Conservation (phyloP, 2,329 filamentous ascomycete species). For the Botrytis elliptica region DNA sequence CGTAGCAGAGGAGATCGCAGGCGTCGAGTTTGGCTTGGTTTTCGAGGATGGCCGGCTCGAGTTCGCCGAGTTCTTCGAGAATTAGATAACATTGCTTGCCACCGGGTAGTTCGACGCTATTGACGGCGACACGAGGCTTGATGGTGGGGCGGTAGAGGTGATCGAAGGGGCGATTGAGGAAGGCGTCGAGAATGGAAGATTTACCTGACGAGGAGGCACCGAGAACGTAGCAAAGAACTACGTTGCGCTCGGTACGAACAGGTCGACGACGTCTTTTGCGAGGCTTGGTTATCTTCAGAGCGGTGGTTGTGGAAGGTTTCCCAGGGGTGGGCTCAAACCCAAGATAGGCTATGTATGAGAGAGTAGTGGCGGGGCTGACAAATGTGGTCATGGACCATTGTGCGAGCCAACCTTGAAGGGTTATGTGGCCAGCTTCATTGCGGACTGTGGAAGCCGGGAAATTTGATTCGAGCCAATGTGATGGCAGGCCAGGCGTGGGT, state of each 20-base stretch:
- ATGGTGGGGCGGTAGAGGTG: constrained; percentile 88
- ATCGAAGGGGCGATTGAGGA: constrained; percentile 84
- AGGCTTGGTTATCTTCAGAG: constrained; percentile 88
- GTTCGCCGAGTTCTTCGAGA: constrained; percentile 87
- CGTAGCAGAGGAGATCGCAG: constrained; percentile 91
- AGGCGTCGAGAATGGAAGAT: constrained; percentile 84
- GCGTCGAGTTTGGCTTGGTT: constrained; percentile 87
- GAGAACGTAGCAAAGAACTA: constrained; percentile 89
- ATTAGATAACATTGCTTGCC: constrained; percentile 98
- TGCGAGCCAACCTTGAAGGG: constrained; percentile 93
- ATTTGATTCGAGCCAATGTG: constrained; percentile 81
- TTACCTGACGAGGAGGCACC: constrained; percentile 87
- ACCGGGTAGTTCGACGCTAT: constrained; percentile 92
- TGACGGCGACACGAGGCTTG: constrained; percentile 88
- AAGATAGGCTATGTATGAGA: constrained; percentile 94
- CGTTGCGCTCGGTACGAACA: constrained; percentile 87
- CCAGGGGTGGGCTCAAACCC: constrained; percentile 85
- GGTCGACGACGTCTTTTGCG: constrained; percentile 80
- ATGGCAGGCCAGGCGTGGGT: constrained; percentile 84
- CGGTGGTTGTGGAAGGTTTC: constrained; percentile 73
- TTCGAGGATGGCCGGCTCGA: constrained; percentile 92
- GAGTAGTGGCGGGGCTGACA: constrained; percentile 87
- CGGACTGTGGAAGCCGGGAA: constrained; percentile 94
- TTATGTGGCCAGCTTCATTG: constrained; percentile 93
- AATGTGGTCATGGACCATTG: constrained; percentile 99